These are phyloP conservation scores for Fusarium sarcochroum DNA, from an alignment of 2,329 filamentous ascomycete species.

Conservation along the genomic window DNA sequence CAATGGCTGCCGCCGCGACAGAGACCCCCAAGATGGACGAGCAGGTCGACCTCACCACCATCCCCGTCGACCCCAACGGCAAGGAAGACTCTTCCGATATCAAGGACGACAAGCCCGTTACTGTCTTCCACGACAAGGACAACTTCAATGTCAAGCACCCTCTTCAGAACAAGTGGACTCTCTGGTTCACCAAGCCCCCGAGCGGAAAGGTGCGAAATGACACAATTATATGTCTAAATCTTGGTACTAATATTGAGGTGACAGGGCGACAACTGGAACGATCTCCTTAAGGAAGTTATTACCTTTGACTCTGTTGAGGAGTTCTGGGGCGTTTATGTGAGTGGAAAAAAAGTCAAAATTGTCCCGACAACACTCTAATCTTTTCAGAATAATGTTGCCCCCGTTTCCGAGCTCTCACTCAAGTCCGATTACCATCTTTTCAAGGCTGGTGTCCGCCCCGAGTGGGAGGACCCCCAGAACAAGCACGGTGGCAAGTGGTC, in stretches of 20 bases:
- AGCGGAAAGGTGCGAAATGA: conserved; percentile 82
- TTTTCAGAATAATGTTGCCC: conserved; percentile 94
- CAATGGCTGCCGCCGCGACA: conserved; percentile 55
- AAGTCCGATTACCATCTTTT: conserved; percentile 99
- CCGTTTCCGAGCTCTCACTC: conserved; percentile 93
- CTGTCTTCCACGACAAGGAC: conserved; percentile 97
- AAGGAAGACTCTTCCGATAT: conserved; percentile 66
- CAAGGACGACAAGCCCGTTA: conserved; percentile 77
- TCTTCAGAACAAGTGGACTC: conserved; percentile 96
- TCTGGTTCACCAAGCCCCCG: conserved; percentile 99
- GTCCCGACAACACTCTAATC: conserved; percentile 22
- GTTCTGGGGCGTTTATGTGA: conserved; percentile 99
- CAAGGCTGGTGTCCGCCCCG: conserved; percentile 95
- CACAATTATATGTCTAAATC: conserved; percentile 4
- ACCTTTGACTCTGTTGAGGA: conserved; percentile 99
- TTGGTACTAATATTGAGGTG: conserved; percentile 30
- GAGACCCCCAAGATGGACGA: conserved; percentile 59
- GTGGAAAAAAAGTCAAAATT: conserved; percentile 55
- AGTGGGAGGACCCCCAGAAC: conserved; percentile 99
- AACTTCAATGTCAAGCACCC: conserved; percentile 99
- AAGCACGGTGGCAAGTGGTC: conserved; percentile 99
- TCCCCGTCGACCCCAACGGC: conserved; percentile 76
- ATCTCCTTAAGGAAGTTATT: conserved; percentile 97
- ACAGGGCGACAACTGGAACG: conserved; percentile 98
- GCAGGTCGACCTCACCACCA: conserved; percentile 77